Evolutionary conservation across 768 basidiomycete genomes (phyloP).

Genomic region (Trametes cinnabarina): DNA sequence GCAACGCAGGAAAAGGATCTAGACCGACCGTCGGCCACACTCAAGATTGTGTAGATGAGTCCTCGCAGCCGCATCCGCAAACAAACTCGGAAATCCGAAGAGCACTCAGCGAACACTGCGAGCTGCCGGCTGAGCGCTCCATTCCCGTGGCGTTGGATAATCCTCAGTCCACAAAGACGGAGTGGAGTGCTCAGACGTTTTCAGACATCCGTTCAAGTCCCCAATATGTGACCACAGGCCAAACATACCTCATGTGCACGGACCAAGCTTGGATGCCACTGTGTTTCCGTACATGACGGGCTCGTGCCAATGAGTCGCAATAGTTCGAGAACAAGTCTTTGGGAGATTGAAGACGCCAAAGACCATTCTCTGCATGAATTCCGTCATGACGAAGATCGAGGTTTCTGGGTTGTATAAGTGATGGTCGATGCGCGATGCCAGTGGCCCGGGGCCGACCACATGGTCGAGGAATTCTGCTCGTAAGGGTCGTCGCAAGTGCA

Average conservation of each 20-base stretch:
- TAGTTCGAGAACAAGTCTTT: too few relatives aligned
- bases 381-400: too few relatives aligned
- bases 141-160: neutral
- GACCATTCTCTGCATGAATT: too few relatives aligned
- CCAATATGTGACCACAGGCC: neutral
- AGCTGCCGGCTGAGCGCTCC: neutral
- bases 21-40: neutral
- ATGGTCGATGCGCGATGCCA: too few relatives aligned
- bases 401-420: too few relatives aligned
- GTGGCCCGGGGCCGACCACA: too few relatives aligned
- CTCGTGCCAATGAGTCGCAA: too few relatives aligned
- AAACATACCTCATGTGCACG: neutral
- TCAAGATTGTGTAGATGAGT: neutral
- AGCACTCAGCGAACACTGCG: neutral
- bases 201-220: neutral
- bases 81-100: neutral
- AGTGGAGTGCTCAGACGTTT: neutral
- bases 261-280: neutral
- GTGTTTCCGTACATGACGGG: too few relatives aligned
- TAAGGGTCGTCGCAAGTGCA: too few relatives aligned
- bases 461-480: too few relatives aligned
- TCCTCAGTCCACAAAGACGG: neutral
- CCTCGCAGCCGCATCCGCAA: neutral
- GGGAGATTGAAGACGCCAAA: too few relatives aligned
- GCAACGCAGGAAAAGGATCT: neutral